Conservation (phyloP, 768 basidiomycete species). For the Tylopilus vinaceipallidus region DNA sequence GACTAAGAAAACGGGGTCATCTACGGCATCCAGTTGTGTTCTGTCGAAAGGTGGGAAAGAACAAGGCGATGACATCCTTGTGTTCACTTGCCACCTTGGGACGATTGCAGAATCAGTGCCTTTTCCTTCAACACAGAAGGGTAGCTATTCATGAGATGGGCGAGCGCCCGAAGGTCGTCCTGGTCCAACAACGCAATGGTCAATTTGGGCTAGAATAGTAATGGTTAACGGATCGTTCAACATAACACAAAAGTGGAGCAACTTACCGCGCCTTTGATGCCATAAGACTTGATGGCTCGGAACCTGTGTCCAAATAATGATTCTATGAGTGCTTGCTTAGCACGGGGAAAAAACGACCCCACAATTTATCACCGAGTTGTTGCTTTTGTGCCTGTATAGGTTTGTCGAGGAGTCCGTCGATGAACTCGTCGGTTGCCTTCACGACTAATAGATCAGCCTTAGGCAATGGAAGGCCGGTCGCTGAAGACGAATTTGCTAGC, state of each 20-base stretch:
- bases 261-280: conserved; percentile 77
- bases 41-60: background rate
- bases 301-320: conserved; percentile 38
- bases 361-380: conserved; percentile 76
- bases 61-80: background rate
- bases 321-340: conserved; percentile 18
- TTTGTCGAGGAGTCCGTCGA: conserved; percentile 59
- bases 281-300: conserved; percentile 67
- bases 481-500: conserved; percentile 51
- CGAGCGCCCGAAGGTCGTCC: conserved; percentile 80
- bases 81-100: conserved; percentile 28
- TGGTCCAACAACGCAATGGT: conserved; percentile 82
- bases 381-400: conserved; percentile 69
- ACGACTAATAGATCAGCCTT: conserved; percentile 70
- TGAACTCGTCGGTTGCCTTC: conserved; percentile 69
- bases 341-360: conserved; percentile 24
- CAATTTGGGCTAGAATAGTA: conserved; percentile 61
- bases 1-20: background rate
- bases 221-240: conserved; percentile 2
- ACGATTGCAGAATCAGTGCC: conserved; percentile 36
- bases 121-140: conserved; percentile 82
- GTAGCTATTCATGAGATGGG: conserved; percentile 87
- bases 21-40: background rate
- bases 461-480: conserved; percentile 53
- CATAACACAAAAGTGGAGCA: background rate